A percentile compares a stretch with the other conserved stretches of the same genome.
These are phyloP conservation scores for Psilocybe tampanensis DNA, from an alignment of 768 basidiomycete species.

Conservation along the genomic window DNA sequence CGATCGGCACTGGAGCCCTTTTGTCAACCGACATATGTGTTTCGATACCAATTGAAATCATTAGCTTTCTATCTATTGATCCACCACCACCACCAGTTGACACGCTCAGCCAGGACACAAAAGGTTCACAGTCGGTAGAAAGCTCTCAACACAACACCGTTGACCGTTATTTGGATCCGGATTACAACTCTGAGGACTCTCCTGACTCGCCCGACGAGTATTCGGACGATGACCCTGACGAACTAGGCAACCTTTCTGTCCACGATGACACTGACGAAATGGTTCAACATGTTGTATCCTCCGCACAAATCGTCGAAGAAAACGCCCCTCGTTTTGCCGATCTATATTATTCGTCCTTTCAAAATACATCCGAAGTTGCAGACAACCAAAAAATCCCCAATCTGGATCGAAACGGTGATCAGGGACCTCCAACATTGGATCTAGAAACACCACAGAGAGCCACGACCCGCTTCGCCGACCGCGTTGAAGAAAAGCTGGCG, in stretches of 20 bases:
- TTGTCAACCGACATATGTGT: constrained; percentile 66
- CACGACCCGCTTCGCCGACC: constrained; percentile 41
- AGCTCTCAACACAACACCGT: too few relatives aligned
- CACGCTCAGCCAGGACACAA: not conserved
- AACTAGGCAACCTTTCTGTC: constrained; percentile 23
- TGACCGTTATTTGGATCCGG: not conserved
- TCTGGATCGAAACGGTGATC: not conserved
- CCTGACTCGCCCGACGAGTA: not conserved
- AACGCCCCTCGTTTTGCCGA: constrained; percentile 39
- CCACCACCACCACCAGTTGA: constrained; percentile 49
- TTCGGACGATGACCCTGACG: constrained; percentile 3
- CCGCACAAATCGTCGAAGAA: constrained; percentile 27
- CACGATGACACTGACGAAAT: constrained; percentile 38
- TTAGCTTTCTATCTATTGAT: constrained; percentile 87
- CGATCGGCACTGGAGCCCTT: constrained; percentile 55
- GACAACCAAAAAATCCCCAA: constrained; percentile 7
- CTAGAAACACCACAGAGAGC: constrained; percentile 16
- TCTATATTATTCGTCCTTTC: constrained; percentile 35
- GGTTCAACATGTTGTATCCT: constrained; percentile 33
- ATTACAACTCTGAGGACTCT: not conserved
- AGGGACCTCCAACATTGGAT: not conserved
- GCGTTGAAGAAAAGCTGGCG: constrained; percentile 44
- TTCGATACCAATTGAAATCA: constrained; percentile 71
- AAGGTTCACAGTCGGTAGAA: not conserved
- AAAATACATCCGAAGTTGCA: not conserved